A percentile compares a stretch with the other conserved stretches of the same genome.
Conservation (phyloP, 2,329 filamentous ascomycete species). For the Endoconidiophora laricicola region DNA sequence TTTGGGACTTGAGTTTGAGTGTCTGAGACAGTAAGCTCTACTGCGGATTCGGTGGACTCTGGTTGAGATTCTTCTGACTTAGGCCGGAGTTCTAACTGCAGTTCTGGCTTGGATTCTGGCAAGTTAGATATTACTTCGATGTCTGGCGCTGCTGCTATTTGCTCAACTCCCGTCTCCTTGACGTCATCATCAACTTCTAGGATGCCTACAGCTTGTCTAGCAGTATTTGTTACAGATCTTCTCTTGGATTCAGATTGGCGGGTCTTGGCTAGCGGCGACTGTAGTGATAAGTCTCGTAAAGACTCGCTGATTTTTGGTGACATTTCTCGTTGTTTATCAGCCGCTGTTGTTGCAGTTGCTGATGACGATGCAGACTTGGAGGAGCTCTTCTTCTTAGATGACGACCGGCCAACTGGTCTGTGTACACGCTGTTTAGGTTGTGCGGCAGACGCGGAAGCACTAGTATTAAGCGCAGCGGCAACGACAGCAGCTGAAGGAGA, state of each 20-base stretch:
- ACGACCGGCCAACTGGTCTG: background rate
- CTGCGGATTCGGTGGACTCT: background rate
- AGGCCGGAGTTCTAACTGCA: too few species aligned
- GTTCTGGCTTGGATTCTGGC: background rate
- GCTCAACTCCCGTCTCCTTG: background rate
- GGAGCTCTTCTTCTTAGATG: background rate
- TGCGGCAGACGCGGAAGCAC: too few species aligned
- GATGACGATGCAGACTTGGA: background rate
- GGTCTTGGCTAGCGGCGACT: background rate
- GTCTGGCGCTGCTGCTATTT: too few species aligned
- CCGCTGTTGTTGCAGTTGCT: background rate
- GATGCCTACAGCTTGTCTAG: too few species aligned
- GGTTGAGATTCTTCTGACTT: background rate
- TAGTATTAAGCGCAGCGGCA: too few species aligned
- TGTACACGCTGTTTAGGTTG: background rate
- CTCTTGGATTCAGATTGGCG: background rate
- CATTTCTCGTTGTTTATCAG: background rate
- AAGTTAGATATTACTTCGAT: too few species aligned
- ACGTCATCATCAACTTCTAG: background rate
- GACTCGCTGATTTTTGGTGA: background rate
- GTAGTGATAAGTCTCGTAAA: slow-evolving; percentile 2
- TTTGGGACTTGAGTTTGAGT: background rate
- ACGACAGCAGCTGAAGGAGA: background rate
- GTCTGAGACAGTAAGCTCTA: background rate
- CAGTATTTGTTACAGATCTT: too few species aligned